A percentile compares a stretch with the other conserved stretches of the same genome.
phyloP scores from a whole-genome alignment of 805 yeast genomes.

The Tetrapisispora pingtungensis region DNA sequence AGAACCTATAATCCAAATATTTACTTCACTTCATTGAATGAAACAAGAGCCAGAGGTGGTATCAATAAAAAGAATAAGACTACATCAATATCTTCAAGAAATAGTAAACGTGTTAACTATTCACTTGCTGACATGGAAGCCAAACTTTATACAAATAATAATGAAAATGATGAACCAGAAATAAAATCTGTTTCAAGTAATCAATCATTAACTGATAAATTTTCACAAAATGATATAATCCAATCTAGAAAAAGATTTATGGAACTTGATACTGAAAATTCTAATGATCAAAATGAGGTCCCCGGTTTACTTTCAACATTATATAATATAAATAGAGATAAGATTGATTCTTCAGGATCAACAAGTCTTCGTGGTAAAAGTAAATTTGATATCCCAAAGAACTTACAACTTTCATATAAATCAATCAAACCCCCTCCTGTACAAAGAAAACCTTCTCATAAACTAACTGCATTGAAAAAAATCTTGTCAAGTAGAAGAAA shows the following conservation, averaged over 20 bases:
- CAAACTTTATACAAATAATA: slow-evolving; percentile 16
- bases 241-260: slow-evolving; percentile 26
- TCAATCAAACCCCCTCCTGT: slow-evolving; percentile 28
- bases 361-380: slow-evolving; percentile 4
- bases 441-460: slow-evolving; percentile 25
- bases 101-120: slow-evolving; percentile 27
- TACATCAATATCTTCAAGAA: slow-evolving; percentile 14
- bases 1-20: slow-evolving; percentile 27
- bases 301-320: slow-evolving; percentile 24
- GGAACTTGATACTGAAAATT: slow-evolving; percentile 28
- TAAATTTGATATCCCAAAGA: slow-evolving; percentile 26
- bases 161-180: slow-evolving; percentile 3
- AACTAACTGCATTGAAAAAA: slow-evolving; percentile 25
- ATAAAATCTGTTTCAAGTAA: background rate
- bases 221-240: slow-evolving; percentile 22
- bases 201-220: slow-evolving; percentile 13
- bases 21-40: slow-evolving; percentile 20
- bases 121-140: slow-evolving; percentile 29
- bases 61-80: slow-evolving; percentile 11
- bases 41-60: slow-evolving; percentile 15
- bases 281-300: slow-evolving; percentile 19
- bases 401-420: slow-evolving; percentile 21
- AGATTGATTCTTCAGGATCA: slow-evolving; percentile 11
- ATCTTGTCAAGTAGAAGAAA: slow-evolving; percentile 23
- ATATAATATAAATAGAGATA: slow-evolving; percentile 25